Conservation (phyloP, 2,329 filamentous ascomycete species). For the Metarhizium guizhouense region DNA sequence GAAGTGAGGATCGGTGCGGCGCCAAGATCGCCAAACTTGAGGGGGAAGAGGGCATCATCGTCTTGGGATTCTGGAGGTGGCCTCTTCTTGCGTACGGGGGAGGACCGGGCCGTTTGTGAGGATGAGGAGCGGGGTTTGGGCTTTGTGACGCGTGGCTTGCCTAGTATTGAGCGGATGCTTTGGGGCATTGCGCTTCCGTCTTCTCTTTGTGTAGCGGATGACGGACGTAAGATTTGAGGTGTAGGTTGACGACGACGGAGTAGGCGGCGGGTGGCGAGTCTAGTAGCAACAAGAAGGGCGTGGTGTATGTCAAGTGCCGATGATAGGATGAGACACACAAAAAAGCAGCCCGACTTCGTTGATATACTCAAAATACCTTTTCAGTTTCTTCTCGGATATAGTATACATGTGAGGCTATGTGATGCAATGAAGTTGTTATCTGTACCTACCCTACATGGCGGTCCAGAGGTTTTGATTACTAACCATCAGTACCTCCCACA, state of each 20-base stretch:
- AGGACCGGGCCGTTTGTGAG: conserved; percentile 10
- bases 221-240: background rate
- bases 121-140: conserved; percentile 9
- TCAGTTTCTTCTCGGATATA: no score
- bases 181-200: conserved; percentile 17
- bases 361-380: no score
- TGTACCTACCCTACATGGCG: background rate
- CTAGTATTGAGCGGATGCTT: conserved; percentile 29
- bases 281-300: background rate
- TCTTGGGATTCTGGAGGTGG: conserved; percentile 14
- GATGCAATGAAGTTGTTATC: no score
- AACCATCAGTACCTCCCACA: no score
- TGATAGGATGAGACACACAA: no score
- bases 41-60: conserved; percentile 23
- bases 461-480: no score
- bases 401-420: no score
- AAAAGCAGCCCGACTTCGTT: no score
- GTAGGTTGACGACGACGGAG: no score
- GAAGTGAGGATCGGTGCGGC: conserved; percentile 44
- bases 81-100: conserved; percentile 11
- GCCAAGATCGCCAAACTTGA: conserved; percentile 51
- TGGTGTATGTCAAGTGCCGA: no score
- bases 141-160: conserved; percentile 27
- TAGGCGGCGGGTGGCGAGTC: background rate
- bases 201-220: background rate